Base-by-base conservation (phyloP, 495 filamentous ascomycete species). In the Podospora bellae-mahoneyi region DNA sequence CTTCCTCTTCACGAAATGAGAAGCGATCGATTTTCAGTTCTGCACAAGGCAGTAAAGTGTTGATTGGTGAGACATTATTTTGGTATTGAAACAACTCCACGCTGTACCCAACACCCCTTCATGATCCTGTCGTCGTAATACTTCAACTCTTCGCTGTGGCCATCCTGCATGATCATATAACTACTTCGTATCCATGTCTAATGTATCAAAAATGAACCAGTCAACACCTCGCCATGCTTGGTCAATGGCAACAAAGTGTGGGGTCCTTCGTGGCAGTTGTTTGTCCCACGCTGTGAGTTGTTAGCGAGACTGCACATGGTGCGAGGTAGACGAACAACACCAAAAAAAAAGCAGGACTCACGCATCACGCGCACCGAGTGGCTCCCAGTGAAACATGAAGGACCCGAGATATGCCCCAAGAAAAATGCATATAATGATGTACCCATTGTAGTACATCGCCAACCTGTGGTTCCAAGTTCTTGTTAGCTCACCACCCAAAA, bases 381-480 rank as follows among this genome's bases (percentile, higher is more conserved):
- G 13, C 68, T 89, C 86, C 87, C 87, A 90, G 27, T 80, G 81
- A 70, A 89, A 90, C 32, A 86, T 70, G 64, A 90, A 87, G 26
- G 82, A 77, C 0, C 89, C 89, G 4, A 90, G 60, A 71, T 84
- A 90, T 2, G 87, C 85, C 3, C 89, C 89, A 39, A 90, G 84
- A 59, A 90, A 80, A 69, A 90, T 89, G 68, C 81, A 86, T 23
- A 89, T 85, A 66, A 90, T 88, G 64, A 89, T 82, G 71, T 90
- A 90, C 0, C 84, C 88, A 66, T 90, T 90, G 77, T 86, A 91
- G 60, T 88, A 90, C 87, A 89, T 89, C 13, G 87, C 77, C 18
- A 79, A 73, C 55, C 73, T 75, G 23, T 58, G 4, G 6, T 26
- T 5, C 20, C 6, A 0, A 5, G n/a, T 26, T 6, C 5, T 15